Conservation (phyloP, 371 early-diverging fungal species). For the Mortierella sp. region DNA sequence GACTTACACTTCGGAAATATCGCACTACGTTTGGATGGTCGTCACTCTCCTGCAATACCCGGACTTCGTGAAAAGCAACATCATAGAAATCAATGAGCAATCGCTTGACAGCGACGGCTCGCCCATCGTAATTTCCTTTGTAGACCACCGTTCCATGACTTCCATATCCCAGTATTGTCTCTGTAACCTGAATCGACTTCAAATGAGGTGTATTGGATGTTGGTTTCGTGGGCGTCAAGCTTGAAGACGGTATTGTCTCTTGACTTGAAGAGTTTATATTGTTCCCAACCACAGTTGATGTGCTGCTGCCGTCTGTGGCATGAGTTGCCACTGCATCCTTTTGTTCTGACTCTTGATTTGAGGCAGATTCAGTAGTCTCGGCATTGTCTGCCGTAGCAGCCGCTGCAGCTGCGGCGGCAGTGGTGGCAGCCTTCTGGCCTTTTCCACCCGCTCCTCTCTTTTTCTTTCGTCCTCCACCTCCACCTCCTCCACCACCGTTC, state of each 20-base stretch:
- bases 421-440: constrained; percentile 32
- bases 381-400: neutral
- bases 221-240: neutral
- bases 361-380: neutral
- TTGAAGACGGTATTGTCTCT: neutral
- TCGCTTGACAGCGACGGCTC: constrained; percentile 95
- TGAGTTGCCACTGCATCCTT: neutral
- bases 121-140: constrained; percentile 90
- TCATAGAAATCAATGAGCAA: constrained; percentile 94
- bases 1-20: constrained; percentile 84
- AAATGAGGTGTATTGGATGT: constrained; percentile 31
- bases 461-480: constrained; percentile 47
- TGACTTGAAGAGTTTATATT: neutral
- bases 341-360: neutral
- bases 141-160: constrained; percentile 98
- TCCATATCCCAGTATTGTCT: constrained; percentile 85
- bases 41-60: constrained; percentile 92
- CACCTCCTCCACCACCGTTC: constrained; percentile 10
- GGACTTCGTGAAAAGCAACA: constrained; percentile 94
- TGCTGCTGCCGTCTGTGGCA: constrained; percentile 1
- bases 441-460: constrained; percentile 54
- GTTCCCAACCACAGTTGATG: neutral
- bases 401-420: constrained; percentile 10
- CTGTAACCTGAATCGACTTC: constrained; percentile 61
- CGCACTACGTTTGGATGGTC: constrained; percentile 97